Base-by-base conservation (phyloP, 176 grass and related monocot genomes). In the Paspalum notatum region DNA sequence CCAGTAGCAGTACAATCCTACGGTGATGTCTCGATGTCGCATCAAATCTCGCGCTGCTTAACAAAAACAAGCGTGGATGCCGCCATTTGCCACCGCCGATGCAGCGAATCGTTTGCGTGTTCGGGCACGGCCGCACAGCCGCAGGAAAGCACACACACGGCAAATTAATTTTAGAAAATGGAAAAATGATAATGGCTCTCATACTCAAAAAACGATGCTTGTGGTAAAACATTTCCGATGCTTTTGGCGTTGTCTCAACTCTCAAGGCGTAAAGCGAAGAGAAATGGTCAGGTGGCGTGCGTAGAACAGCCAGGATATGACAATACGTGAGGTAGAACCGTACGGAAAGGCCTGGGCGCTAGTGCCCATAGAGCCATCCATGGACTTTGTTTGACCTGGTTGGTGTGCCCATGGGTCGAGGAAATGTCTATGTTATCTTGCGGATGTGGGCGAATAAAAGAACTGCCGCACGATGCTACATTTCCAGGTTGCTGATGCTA, bases 311-410 rank as follows among this genome's bases (percentile, higher is more conserved):
- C 65, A 53, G 20, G 63, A 80, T 18, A 11, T 80, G 77, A 68
- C 76, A 67, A 66, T 52, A 68, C 77, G 48, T 41, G n/a, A n/a
- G n/a, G 27, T 42, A 12, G 27, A n/a, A 52, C 22, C 67, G 87
- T 87, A 90, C 91, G 87, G 74, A 51, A 87, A 66, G 65, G 80
- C 46, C 58, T 46, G 20, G 17, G 67, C 22, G 11, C 51, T 10
- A 26, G 22, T 61, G 14, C 10, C 59, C 24, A 62, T 27, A 1
- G 21, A 26, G 42, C n/a, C 44, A 61, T 61, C 24, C 80, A 69
- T 79, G 77, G 61, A 58, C 52, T 89, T 87, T 87, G 91, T 89
- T 87, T 87, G 91, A 90, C 87, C 84, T 87, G 57, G 42, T 62
- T 45, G 48, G 67, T 61, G 49, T 58, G 56, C 32, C 4, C 16